Conservation (phyloP, 768 basidiomycete species). For the Mycena vitilis region DNA sequence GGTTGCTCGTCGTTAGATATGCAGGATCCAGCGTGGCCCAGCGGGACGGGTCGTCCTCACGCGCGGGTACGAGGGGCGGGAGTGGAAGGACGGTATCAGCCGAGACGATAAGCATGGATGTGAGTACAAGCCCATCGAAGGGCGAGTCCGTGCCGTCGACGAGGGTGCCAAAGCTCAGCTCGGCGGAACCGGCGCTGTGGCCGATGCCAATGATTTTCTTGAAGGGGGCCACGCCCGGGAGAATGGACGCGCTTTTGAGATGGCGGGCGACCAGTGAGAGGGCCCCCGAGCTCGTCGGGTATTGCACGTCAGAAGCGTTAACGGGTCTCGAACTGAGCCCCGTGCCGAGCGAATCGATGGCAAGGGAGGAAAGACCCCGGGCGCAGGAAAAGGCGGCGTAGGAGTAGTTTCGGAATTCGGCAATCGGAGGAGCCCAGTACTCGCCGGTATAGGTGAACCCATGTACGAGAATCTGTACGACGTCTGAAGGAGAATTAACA, state of each 20-base stretch:
- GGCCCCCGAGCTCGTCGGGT: neutral
- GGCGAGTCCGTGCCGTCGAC: neutral
- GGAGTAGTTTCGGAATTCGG: constrained; percentile 16
- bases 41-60: neutral
- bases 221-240: neutral
- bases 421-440: constrained; percentile 10
- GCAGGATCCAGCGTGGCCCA: neutral
- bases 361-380: constrained; percentile 5
- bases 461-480: neutral
- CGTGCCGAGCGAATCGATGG: constrained; percentile 7
- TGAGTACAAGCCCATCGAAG: neutral
- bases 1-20: neutral
- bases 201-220: neutral
- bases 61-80: neutral
- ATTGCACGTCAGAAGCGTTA: constrained; percentile 13
- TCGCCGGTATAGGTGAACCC: constrained; percentile 1
- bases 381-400: constrained; percentile 13
- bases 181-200: neutral
- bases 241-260: neutral
- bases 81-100: neutral
- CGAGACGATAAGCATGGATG: neutral
- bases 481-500: neutral
- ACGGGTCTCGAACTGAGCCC: constrained; percentile 10
- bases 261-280: neutral
- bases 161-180: too few relatives aligned